Conservation (phyloP, 2,329 filamentous ascomycete species). For the Pestalotiopsis sp. region DNA sequence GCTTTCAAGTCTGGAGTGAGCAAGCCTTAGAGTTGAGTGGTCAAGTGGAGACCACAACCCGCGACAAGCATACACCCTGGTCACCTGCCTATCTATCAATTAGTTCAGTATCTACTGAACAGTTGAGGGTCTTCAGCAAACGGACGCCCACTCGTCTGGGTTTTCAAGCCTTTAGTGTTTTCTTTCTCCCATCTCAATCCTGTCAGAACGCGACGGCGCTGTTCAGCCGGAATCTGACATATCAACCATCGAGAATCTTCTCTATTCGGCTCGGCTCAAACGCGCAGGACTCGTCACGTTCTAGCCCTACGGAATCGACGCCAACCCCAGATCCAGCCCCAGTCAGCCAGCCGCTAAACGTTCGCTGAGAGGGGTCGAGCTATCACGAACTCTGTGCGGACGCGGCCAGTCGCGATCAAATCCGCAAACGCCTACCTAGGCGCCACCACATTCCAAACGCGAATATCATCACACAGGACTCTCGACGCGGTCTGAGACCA, state of each 20-base stretch:
- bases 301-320: not conserved
- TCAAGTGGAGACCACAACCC: not conserved
- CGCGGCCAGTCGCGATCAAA: not conserved
- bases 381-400: not conserved
- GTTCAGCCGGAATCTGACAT: not conserved
- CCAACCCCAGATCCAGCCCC: not conserved
- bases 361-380: not conserved
- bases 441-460: not conserved
- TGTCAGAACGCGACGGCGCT: not conserved
- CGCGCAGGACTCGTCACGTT: not conserved
- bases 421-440: not conserved
- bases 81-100: not conserved
- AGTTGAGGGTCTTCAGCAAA: not conserved
- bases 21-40: not conserved
- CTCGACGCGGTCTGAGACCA: not conserved
- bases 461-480: not conserved
- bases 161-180: not conserved
- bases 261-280: not conserved
- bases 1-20: not conserved
- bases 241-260: not conserved
- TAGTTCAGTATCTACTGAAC: not conserved
- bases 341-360: not conserved
- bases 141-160: not conserved
- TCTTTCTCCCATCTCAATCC: not conserved
- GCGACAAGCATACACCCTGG: not conserved